These are phyloP conservation scores for Thielaviopsis populi DNA, from an alignment of 2,329 filamentous ascomycete genomes.

Conservation along the genomic window DNA sequence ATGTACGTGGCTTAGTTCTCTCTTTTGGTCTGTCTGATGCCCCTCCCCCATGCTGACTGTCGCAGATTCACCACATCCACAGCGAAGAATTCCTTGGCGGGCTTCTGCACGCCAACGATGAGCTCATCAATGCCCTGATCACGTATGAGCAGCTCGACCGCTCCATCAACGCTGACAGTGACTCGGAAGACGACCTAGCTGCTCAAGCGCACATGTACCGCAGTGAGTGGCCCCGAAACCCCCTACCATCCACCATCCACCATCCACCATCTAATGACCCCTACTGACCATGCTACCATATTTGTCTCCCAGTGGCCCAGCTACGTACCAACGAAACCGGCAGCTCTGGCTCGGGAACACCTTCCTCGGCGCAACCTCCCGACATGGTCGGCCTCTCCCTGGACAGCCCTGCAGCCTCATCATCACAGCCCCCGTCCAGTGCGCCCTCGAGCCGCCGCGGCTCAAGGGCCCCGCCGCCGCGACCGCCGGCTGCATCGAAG, in stretches of 20 bases:
- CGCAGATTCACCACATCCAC: constrained; percentile 72
- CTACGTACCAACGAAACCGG: constrained; percentile 36
- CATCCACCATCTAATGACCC: neutral
- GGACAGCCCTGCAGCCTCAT: constrained; percentile 24
- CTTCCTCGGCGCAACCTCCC: constrained; percentile 29
- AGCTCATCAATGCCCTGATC: constrained; percentile 86
- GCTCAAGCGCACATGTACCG: constrained; percentile 51
- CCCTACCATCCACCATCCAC: constrained; percentile 16
- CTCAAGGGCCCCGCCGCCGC: constrained; percentile 28
- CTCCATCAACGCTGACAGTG: constrained; percentile 61
- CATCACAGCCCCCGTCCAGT: constrained; percentile 26
- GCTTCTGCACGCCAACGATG: constrained; percentile 85
- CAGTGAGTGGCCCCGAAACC: constrained; percentile 29
- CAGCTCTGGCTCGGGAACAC: constrained; percentile 27
- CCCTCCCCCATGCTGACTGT: neutral
- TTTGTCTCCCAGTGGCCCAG: constrained; percentile 29
- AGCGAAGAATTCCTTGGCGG: constrained; percentile 84
- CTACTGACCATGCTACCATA: constrained; percentile 19
- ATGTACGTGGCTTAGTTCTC: constrained; percentile 35
- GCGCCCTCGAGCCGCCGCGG: constrained; percentile 1
- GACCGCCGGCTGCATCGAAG: constrained; percentile 32
- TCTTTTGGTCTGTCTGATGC: neutral
- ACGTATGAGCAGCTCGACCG: constrained; percentile 87
- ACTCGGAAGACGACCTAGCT: constrained; percentile 52
- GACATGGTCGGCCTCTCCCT: constrained; percentile 30